Evolutionary conservation across 306 rosid species (phyloP).

Genomic region (Acmispon strigosus): DNA sequence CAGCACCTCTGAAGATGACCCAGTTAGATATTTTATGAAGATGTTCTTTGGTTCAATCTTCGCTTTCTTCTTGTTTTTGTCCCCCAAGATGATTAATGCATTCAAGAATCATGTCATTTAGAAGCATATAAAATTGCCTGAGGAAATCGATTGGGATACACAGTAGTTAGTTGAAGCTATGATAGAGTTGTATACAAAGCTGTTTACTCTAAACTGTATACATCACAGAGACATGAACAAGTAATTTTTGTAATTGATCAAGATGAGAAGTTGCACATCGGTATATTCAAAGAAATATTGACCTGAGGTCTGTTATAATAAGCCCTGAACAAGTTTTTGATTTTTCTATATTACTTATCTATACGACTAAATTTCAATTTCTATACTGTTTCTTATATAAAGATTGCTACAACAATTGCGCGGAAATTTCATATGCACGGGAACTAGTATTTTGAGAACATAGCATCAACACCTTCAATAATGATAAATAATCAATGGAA

Average conservation of each 20-base stretch:
- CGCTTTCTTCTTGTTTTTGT: conserved; percentile 59
- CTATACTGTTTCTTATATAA: too few species aligned
- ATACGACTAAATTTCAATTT: neutral
- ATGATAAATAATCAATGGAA: too few species aligned
- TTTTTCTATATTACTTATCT: neutral
- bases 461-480: too few species aligned
- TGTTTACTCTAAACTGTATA: neutral
- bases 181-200: conserved; percentile 8
- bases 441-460: too few species aligned
- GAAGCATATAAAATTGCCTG: neutral
- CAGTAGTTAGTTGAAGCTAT: conserved; percentile 5
- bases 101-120: conserved; percentile 51
- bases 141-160: neutral
- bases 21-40: conserved; percentile 42
- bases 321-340: neutral
- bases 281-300: neutral
- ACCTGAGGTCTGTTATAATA: neutral
- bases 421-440: too few species aligned
- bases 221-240: neutral
- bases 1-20: conserved; percentile 46
- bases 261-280: neutral
- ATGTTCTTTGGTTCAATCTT: conserved; percentile 75
- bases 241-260: neutral
- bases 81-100: conserved; percentile 59
- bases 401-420: too few species aligned